Percentiles rank a stretch among this genome's conserved stretches.
phyloP scores from a whole-genome alignment of 2,329 filamentous ascomycete genomes.

The Lasiodiplodia theobromae region DNA sequence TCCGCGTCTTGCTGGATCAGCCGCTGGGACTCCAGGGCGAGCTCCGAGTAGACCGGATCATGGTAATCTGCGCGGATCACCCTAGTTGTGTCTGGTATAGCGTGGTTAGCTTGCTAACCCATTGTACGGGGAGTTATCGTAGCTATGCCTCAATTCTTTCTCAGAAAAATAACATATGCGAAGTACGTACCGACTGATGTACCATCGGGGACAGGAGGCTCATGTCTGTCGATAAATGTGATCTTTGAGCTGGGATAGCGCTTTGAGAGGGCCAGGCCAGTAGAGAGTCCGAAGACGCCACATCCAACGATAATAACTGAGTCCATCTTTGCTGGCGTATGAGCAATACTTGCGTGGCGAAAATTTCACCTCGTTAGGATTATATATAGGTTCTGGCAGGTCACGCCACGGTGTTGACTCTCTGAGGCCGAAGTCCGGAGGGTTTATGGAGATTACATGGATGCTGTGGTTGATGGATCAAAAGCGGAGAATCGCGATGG shows the following conservation, averaged over 20 bases:
- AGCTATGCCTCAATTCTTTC: too few species aligned
- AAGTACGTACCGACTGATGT: conserved; percentile 26
- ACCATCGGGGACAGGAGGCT: conserved; percentile 27
- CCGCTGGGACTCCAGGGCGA: conserved; percentile 71
- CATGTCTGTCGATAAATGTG: conserved; percentile 22
- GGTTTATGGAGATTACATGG: not conserved
- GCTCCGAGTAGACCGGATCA: conserved; percentile 67
- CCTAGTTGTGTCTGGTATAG: conserved; percentile 9
- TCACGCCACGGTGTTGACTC: conserved; percentile 6
- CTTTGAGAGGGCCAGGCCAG: conserved; percentile 24
- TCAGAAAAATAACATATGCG: not conserved
- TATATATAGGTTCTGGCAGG: not conserved
- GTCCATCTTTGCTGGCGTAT: conserved; percentile 1
- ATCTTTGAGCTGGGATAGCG: conserved; percentile 12
- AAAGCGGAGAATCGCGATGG: conserved; percentile 12
- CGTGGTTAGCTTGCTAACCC: too few species aligned
- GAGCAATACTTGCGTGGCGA: not conserved
- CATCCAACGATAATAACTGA: conserved; percentile 18
- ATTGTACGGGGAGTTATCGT: too few species aligned
- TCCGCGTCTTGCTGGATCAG: conserved; percentile 66
- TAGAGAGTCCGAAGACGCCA: conserved; percentile 28
- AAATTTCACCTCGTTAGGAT: not conserved
- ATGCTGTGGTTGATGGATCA: not conserved
- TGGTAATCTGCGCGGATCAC: conserved; percentile 74
- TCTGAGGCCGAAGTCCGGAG: not conserved